Evolutionary conservation across 805 yeast genomes (phyloP).

Genomic region (Myxozyma geophila): DNA sequence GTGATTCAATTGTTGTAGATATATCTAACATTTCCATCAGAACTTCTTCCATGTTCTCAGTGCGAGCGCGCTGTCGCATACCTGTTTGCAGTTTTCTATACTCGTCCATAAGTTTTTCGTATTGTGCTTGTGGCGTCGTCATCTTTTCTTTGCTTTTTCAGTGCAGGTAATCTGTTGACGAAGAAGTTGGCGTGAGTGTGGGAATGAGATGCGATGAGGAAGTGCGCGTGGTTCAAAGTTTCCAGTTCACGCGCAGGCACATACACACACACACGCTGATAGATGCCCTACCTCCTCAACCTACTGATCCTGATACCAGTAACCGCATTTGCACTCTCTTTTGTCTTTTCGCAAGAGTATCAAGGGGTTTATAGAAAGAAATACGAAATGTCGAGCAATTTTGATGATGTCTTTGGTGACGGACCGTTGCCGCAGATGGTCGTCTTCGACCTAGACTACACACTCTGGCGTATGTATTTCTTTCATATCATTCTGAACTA

Average conservation of each 20-base stretch:
- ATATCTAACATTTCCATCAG: conserved; percentile 39
- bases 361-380: background rate
- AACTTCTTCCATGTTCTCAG: background rate
- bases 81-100: conserved; percentile 32
- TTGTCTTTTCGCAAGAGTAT: background rate
- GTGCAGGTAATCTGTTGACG: background rate
- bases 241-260: too few relatives aligned
- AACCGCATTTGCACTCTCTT: background rate
- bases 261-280: too few relatives aligned
- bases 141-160: background rate
- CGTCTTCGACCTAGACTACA: conserved; percentile 76
- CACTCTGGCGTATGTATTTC: conserved; percentile 66
- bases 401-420: background rate
- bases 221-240: background rate
- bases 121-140: conserved; percentile 30
- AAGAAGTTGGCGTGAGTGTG: background rate
- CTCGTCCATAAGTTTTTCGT: conserved; percentile 33
- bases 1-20: conserved; percentile 62
- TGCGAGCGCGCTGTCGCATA: background rate
- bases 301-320: background rate
- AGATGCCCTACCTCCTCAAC: too few relatives aligned
- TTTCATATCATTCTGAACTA: background rate
- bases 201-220: background rate
- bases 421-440: conserved; percentile 54
- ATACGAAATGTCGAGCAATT: background rate